Evolutionary conservation across 192 early-diverging fungal genomes (phyloP), one percentile per base, ranked within the genome.

Genomic region (Coemansia sp.): DNA sequence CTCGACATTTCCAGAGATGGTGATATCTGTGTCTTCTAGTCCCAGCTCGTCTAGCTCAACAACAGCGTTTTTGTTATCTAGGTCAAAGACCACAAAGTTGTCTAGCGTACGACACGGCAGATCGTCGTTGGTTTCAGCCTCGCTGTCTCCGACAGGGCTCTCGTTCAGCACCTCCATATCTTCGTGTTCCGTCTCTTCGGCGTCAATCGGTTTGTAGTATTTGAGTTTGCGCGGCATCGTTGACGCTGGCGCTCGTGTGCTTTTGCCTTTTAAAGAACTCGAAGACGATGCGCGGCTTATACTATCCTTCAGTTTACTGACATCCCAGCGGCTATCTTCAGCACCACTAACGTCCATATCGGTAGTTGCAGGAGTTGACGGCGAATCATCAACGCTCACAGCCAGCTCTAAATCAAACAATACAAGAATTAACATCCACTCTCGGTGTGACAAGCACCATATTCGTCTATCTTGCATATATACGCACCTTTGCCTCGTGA

Each of bases 11-110:
- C 85, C 85, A 1, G 82, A 69, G 9, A 78, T 82, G 10, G 73
- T 64, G 0, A 86, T 62, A 41, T 86, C 75, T 0, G 53, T 47
- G 2, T 54, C 68, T 37, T 80, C 79, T n/a, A 61, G 55, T 24
- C 79, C 84, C n/a, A 85, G 51, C 19, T 80, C 73, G n/a, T 79
- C 78, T 13, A 85, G 56, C 12, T 77, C 67, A 2, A 70, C 45
- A n/a, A 82, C 32, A 20, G 13, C 18, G 41, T 83, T 81, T 13
- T 61, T 56, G 53, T 56, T 3, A 26, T 61, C 54, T 37, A 69
- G 54, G 56, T 86, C 82, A 57, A 70, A 86, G 14, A 84, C 60
- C 4, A 83, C 69, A 74, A 86, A 86, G 61, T 85, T 65, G 53
- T 85, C 75, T 18, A 86, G 64, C 9, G 64, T 68, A 22, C 85